A percentile compares a stretch with the other conserved stretches of the same genome.
phyloP scores from a whole-genome alignment of 2,329 filamentous ascomycete genomes.

The Sarocladiaceae sp. region DNA sequence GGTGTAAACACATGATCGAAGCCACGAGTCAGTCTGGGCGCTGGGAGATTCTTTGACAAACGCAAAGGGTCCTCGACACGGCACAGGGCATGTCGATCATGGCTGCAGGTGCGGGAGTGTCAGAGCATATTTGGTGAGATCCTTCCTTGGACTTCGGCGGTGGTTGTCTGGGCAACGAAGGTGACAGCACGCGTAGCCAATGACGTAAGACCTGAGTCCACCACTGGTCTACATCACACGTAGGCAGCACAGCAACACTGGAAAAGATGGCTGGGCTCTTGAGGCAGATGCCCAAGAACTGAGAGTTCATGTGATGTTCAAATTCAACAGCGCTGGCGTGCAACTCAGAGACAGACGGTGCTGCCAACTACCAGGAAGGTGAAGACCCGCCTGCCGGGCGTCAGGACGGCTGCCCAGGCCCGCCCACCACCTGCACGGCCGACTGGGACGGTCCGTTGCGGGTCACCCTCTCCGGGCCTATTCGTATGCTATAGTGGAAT shows the following conservation, averaged over 20 bases:
- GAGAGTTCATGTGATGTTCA: no score
- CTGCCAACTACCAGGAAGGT: no score
- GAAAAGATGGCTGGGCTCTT: no score
- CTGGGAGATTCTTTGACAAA: background rate
- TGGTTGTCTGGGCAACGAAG: slow-evolving; percentile 1
- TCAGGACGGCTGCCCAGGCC: slow-evolving; percentile 4
- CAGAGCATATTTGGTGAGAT: no score
- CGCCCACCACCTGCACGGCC: slow-evolving; percentile 6
- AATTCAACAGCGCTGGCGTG: no score
- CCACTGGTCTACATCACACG: no score
- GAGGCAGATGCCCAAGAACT: no score
- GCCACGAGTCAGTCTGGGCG: background rate
- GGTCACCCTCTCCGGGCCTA: background rate
- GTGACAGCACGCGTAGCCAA: slow-evolving; percentile 6
- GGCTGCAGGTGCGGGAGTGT: no score
- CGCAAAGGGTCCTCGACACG: background rate
- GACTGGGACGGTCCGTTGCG: slow-evolving; percentile 7
- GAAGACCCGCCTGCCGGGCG: background rate
- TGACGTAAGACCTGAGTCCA: slow-evolving; percentile 8
- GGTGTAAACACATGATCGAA: background rate
- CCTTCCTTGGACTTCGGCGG: no score
- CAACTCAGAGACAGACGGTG: no score
- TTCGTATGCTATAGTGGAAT: no score
- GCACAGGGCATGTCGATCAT: slow-evolving; percentile 1
- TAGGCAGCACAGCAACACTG: no score